A percentile compares a stretch with the other conserved stretches of the same genome.
Evolutionary conservation across 2,329 filamentous ascomycete species (phyloP).

Genomic region (Beauveria asiatica): DNA sequence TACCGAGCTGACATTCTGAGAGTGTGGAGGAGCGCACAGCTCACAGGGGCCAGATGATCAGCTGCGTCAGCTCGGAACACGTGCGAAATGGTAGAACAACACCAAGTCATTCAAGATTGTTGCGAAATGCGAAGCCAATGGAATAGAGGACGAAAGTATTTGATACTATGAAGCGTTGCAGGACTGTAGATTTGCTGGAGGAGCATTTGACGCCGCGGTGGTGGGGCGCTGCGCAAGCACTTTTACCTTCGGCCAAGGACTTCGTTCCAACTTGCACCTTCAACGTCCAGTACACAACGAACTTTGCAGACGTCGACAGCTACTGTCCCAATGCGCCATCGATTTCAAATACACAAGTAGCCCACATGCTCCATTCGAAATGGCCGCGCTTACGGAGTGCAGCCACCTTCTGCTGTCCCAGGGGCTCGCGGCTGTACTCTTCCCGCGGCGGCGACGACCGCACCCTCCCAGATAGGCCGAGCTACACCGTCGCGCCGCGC

Average conservation of each 20-base stretch:
- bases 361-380: conserved; percentile 24
- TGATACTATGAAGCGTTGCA: background rate
- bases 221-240: background rate
- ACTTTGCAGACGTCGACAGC: background rate
- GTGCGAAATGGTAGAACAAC: background rate
- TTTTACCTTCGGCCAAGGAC: background rate
- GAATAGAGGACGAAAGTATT: background rate
- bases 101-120: no score
- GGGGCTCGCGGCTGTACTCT: background rate
- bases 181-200: background rate
- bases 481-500: background rate
- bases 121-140: no score
- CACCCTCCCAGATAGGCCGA: background rate
- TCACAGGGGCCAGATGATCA: background rate
- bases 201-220: background rate
- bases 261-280: background rate
- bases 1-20: background rate
- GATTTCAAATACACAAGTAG: conserved; percentile 5
- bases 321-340: background rate
- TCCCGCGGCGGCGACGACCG: background rate
- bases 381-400: conserved; percentile 20
- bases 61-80: background rate
- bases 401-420: conserved; percentile 9
- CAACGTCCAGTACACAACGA: background rate
- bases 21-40: background rate